A percentile compares a stretch with the other conserved stretches of the same genome.
These are phyloP conservation scores for Phaeophleospora eucalypticola DNA, from an alignment of 2,329 filamentous ascomycete species.

Conservation along the genomic window DNA sequence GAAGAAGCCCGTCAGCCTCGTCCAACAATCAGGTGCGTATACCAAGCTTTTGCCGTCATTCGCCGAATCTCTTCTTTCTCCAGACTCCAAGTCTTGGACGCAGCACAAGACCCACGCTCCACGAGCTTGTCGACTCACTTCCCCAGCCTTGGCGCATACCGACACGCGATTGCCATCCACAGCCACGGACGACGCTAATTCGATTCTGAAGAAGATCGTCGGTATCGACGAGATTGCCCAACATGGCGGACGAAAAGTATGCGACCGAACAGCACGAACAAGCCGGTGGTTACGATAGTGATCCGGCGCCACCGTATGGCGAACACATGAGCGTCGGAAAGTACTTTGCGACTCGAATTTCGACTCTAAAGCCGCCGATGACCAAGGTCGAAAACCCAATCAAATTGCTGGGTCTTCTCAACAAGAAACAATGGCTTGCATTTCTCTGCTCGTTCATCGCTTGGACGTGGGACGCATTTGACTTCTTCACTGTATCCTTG, in stretches of 20 bases:
- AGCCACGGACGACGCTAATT: not conserved
- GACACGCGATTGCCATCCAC: not conserved
- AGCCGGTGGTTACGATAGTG: not conserved
- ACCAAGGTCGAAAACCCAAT: conserved; percentile 53
- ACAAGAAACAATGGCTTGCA: conserved; percentile 56
- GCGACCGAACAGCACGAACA: conserved; percentile 19
- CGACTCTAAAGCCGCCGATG: conserved; percentile 55
- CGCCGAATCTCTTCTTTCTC: no score
- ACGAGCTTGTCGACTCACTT: not conserved
- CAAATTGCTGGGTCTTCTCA: conserved; percentile 48
- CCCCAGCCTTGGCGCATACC: not conserved
- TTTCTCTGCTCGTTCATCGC: conserved; percentile 48
- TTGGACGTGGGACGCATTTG: conserved; percentile 56
- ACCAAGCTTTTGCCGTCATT: no score
- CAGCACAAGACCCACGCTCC: no score
- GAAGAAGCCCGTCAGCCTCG: no score
- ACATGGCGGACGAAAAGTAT: conserved; percentile 13
- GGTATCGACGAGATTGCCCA: no score
- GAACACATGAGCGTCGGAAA: conserved; percentile 38
- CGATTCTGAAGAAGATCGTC: not conserved
- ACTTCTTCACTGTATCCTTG: conserved; percentile 60
- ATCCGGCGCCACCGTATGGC: not conserved
- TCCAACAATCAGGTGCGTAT: no score
- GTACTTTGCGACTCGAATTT: conserved; percentile 52
- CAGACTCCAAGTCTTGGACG: no score